Base-by-base conservation (phyloP, 257 asterid species). In the Thymus mandschuricus region DNA sequence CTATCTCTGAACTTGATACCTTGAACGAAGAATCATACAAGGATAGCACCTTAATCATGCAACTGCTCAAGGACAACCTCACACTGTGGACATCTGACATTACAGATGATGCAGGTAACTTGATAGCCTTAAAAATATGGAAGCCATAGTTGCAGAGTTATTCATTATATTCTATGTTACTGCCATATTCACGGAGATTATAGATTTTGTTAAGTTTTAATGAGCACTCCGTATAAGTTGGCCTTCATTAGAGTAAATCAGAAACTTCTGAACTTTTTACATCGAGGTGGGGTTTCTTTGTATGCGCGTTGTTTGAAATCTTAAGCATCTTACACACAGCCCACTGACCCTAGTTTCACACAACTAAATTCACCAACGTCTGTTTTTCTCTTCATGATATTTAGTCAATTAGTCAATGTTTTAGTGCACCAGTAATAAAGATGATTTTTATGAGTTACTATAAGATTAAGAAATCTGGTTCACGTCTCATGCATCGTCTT, bases 21-120 rank as follows among this genome's bases (percentile, higher is more conserved):
- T 82, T 92, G 80, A 88, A 76, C 15, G 98, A 92, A 83, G 98
- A 92, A 66, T 92, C 98, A 44, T 89, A 92, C 87, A 89, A 92
- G 81, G 97, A 92, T 77, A 87, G 96, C 83, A 92, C 96, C 82
- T 78, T 92, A 84, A 92, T 92, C 66, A 82, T 92, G 96, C 97
- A 92, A 73, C 93, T 92, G 81, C 90, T 92, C 13, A 84, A 95
- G 86, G 97, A 91, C 84, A 91, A 89, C 74, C 96, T 91, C 75
- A 89, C 96, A 31, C 80, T 91, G 70, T 91, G 97, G 97, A 91
- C 97, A 76, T 86, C 96, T 74, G 96, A 91, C 80, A 85, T 91
- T 55, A 78, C 95, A 35, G 97, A 91, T 75, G 97, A 90, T 79
- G 96, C 86, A 76, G 96, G 97, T 88, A 77, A 60, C 2, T 10